These are phyloP conservation scores for Penicillium diatomitis DNA, from an alignment of 495 filamentous ascomycete species.

Conservation along the genomic window DNA sequence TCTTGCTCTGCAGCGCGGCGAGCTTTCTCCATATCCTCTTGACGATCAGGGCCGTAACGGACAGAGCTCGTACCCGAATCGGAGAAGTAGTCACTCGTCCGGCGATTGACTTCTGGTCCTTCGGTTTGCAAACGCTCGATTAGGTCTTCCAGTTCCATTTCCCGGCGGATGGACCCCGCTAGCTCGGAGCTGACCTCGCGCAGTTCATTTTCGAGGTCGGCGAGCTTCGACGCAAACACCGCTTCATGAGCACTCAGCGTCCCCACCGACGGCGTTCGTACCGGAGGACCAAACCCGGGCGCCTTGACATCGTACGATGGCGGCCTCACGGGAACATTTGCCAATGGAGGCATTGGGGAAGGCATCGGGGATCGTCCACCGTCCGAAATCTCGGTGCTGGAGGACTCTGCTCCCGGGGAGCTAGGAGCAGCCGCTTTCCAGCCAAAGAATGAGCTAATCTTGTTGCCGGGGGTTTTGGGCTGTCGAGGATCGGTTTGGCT, in stretches of 20 bases:
- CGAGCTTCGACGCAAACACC: conserved; percentile 43
- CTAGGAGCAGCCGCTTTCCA: conserved; percentile 45
- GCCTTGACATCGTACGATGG: conserved; percentile 37
- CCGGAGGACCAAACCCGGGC: conserved; percentile 29
- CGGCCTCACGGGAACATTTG: conserved; percentile 31
- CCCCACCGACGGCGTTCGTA: conserved; percentile 27
- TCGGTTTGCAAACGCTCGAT: conserved; percentile 80
- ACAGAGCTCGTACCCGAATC: conserved; percentile 86
- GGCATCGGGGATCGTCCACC: conserved; percentile 47
- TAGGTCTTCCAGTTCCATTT: conserved; percentile 94
- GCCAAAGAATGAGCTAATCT: conserved; percentile 61
- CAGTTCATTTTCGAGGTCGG: conserved; percentile 86
- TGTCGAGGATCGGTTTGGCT: conserved; percentile 23
- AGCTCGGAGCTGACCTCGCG: conserved; percentile 87
- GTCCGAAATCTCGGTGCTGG: conserved; percentile 57
- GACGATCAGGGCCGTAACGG: conserved; percentile 55
- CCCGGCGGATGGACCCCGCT: conserved; percentile 82
- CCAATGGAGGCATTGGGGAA: conserved; percentile 47
- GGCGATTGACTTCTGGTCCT: conserved; percentile 48
- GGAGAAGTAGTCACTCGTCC: conserved; percentile 96
- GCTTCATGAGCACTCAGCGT: conserved; percentile 33
- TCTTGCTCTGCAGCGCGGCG: conserved; percentile 84
- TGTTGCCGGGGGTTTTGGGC: conserved; percentile 53
- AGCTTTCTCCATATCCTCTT: conserved; percentile 77
- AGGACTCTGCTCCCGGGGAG: conserved; percentile 50